Evolutionary conservation across 441 rosid species (phyloP), one percentile per base, ranked within the genome.

Genomic region (Raphanus hybrid): DNA sequence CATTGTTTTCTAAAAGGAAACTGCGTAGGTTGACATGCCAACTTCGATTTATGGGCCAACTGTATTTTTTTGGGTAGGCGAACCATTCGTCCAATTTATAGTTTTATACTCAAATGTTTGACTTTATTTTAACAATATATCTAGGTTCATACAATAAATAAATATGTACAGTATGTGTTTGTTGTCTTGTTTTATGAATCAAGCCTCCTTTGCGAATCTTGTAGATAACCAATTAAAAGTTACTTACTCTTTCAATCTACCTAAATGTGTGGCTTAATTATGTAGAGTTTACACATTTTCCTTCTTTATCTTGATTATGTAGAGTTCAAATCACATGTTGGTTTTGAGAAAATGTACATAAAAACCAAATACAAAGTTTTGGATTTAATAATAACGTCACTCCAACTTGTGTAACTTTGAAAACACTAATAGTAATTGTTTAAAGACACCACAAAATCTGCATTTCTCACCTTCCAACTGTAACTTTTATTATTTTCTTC

Each of bases 11-110:
- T 15, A 54, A 6, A 52, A 54, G 5, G 0, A 54, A 54, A 26
- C 7, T 4, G 37, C 27, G 54, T 48, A 48, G 54, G n/a, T 48
- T 8, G 37, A 62, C 68, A 64, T 64, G 68, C 68, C 68, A 37
- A 64, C 68, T 9, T 64, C 45, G 20, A 69, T 54, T 74, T 79
- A 20, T 79, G 45, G 82, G 70, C 82, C 75, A 79, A 57, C 75
- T 57, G 23, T 34, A 74, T 69, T 6, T 58, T 39, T 15, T 55
- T 63, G 14, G 78, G 78, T 74, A 74, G 69, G 78, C 75, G 16
- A 74, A 74, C 82, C 70, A 55, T 29, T 67, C 15, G 16, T 61
- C 3, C 29, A 32, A 5, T 50, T 50, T 52, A 43, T 3, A n/a
- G 8, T 6, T 35, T 15, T 12, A 77, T 39, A 64, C 9, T 18